A percentile compares a stretch with the other conserved stretches of the same genome.
Conservation (phyloP, 768 basidiomycete species). For the Pleurotus pulmonarius region DNA sequence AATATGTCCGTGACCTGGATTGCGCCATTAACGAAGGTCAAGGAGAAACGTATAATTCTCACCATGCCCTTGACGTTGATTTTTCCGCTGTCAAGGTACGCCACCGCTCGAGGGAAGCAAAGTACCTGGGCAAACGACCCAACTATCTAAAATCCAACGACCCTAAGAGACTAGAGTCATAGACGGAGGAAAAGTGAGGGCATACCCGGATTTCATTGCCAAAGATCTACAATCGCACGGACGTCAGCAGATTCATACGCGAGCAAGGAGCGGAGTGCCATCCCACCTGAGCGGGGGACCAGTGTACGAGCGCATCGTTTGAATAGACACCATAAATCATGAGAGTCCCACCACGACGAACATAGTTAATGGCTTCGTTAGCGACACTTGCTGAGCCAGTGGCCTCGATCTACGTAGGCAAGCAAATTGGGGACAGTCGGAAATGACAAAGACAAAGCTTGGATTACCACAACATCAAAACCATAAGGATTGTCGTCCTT, state of each 20-base stretch:
- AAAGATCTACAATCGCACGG: conserved; percentile 2
- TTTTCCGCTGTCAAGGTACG: conserved; percentile 85
- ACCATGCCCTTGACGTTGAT: conserved; percentile 62
- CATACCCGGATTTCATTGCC: conserved; percentile 14
- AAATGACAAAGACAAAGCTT: neutral
- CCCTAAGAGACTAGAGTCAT: conserved; percentile 2
- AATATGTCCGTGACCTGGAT: conserved; percentile 52
- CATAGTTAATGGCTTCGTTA: conserved; percentile 71
- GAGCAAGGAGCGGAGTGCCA: neutral
- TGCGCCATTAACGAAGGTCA: neutral
- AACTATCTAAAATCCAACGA: conserved; percentile 55
- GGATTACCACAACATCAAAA: conserved; percentile 6
- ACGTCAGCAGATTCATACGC: neutral
- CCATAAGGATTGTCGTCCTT: conserved; percentile 73
- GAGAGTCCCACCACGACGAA: conserved; percentile 64
- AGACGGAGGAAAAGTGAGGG: neutral
- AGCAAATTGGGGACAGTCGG: neutral
- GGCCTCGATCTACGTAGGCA: conserved; percentile 46
- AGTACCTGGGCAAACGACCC: conserved; percentile 87
- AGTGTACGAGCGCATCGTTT: conserved; percentile 63
- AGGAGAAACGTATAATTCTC: conserved; percentile 7
- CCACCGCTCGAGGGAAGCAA: conserved; percentile 90
- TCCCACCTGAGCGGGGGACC: conserved; percentile 68
- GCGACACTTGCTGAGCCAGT: conserved; percentile 72
- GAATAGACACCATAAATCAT: conserved; percentile 79